Evolutionary conservation across 2,329 filamentous ascomycete genomes (phyloP).

Genomic region (Zasmidium cellare): DNA sequence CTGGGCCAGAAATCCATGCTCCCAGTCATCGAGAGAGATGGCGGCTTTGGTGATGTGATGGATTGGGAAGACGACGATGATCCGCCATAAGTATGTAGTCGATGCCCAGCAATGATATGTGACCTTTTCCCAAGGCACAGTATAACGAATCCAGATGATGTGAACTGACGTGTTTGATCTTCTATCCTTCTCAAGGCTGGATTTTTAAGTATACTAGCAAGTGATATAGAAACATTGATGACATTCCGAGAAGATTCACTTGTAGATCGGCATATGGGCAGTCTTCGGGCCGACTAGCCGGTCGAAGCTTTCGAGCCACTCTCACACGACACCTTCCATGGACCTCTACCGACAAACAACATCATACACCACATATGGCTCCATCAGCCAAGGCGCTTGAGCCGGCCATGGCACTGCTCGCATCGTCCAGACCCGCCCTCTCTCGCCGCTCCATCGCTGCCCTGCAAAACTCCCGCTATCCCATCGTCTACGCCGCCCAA

Average conservation of each 20-base stretch:
- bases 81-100: background rate
- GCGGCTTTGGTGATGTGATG: background rate
- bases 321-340: background rate
- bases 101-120: background rate
- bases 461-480: constrained; percentile 34
- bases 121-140: too few species aligned
- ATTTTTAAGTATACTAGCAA: too few species aligned
- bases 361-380: constrained; percentile 11
- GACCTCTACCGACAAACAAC: background rate
- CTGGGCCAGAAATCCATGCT: constrained; percentile 6
- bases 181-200: too few species aligned
- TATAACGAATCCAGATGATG: too few species aligned
- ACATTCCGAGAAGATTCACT: background rate
- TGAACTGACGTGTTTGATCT: too few species aligned
- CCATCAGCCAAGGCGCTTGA: constrained; percentile 16
- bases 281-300: background rate
- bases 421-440: constrained; percentile 36
- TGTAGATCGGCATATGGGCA: background rate
- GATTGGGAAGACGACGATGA: constrained; percentile 2
- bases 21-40: constrained; percentile 2
- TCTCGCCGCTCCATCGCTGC: constrained; percentile 35
- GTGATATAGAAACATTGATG: background rate
- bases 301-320: background rate
- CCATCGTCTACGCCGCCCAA: constrained; percentile 26
- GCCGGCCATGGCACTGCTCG: constrained; percentile 37